These are phyloP conservation scores for Salix purpurea DNA, from an alignment of 345 rosid genomes.

Conservation along the genomic window DNA sequence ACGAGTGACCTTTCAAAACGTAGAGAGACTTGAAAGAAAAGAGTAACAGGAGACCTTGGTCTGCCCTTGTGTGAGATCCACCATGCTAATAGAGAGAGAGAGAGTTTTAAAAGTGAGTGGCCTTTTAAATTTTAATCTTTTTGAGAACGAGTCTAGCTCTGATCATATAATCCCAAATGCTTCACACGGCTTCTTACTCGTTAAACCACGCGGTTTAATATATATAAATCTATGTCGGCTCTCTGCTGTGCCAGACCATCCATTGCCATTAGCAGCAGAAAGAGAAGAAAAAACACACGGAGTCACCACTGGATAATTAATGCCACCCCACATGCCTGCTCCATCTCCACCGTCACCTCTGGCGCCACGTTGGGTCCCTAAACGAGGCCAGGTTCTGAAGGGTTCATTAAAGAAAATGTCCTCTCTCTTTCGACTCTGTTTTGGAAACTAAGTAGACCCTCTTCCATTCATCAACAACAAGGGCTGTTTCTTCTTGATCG, in stretches of 20 bases:
- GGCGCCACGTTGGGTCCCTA: slow-evolving; percentile 39
- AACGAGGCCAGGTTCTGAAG: slow-evolving; percentile 44
- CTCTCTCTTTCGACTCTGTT: slow-evolving; percentile 20
- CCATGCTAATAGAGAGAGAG: neutral
- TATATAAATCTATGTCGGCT: neutral
- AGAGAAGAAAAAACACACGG: accelerated
- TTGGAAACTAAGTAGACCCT: neutral
- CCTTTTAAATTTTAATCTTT: no score
- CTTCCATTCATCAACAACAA: neutral
- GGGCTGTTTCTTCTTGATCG: neutral
- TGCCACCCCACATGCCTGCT: neutral
- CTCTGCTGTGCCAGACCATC: neutral
- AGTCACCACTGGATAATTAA: neutral
- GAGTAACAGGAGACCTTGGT: neutral
- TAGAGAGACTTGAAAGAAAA: neutral
- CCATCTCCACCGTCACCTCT: neutral
- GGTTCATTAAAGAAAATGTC: slow-evolving; percentile 20
- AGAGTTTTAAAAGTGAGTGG: neutral
- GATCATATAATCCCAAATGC: neutral
- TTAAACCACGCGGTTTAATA: neutral
- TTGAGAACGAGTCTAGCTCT: neutral
- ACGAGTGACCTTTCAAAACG: neutral
- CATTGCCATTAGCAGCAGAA: neutral
- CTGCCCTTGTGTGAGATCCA: neutral
- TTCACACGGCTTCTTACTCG: neutral